phyloP scores from a whole-genome alignment of 345 rosid species.

The Gossypium ekmanianum region DNA sequence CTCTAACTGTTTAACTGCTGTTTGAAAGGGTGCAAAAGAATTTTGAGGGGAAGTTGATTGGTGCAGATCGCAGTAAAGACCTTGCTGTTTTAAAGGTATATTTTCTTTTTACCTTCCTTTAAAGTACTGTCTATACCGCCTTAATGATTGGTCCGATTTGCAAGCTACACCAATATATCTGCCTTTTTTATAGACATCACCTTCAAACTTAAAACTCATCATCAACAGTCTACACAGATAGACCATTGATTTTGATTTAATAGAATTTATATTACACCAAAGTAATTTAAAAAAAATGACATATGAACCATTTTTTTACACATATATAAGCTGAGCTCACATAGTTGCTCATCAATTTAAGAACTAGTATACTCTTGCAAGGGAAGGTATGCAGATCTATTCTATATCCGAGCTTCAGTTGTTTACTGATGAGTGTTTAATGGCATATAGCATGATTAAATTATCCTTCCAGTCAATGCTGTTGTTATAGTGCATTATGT shows the following conservation, averaged over 20 bases:
- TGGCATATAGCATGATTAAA: neutral
- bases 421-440: neutral
- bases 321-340: neutral
- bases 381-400: neutral
- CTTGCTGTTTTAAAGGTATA: constrained; percentile 86
- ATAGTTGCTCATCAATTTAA: neutral
- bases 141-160: neutral
- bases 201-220: neutral
- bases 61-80: constrained; percentile 90
- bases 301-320: neutral
- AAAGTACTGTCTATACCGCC: neutral
- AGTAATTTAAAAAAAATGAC: neutral
- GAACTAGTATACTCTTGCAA: neutral
- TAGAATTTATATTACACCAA: neutral
- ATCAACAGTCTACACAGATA: neutral
- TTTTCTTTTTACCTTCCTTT: neutral
- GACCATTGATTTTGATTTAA: neutral
- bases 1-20: constrained; percentile 15
- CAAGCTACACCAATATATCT: neutral
- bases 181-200: neutral
- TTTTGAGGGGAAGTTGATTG: constrained; percentile 84
- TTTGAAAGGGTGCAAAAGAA: constrained; percentile 75
- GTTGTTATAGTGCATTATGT: neutral
- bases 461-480: neutral
- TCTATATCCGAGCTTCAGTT: neutral